phyloP scores from a whole-genome alignment of 345 rosid species.

The Eucalyptus shirleyi region DNA sequence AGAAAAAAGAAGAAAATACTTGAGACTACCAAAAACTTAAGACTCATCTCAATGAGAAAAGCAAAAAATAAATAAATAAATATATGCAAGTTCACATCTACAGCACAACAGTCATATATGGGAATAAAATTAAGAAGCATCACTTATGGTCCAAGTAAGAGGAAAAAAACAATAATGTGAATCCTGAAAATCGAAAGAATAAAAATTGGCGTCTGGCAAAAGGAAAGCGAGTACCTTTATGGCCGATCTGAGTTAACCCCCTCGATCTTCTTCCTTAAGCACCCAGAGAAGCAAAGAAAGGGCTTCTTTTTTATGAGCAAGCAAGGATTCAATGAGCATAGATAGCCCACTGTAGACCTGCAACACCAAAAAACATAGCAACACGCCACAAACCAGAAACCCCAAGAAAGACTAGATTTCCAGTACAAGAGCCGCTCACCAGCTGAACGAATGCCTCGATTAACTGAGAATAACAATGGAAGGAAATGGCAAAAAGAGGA shows the following conservation, averaged over 20 bases:
- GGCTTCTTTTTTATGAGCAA: slow-evolving; percentile 15
- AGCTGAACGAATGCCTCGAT: not conserved
- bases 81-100: not conserved
- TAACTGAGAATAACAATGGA: not conserved
- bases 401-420: not conserved
- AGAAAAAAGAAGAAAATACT: not conserved
- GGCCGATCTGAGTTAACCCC: slow-evolving; percentile 12
- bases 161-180: slow-evolving; percentile 17
- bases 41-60: not conserved
- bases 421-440: slow-evolving; percentile 19
- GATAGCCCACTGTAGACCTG: slow-evolving; percentile 30
- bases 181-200: not conserved
- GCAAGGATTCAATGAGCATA: slow-evolving; percentile 30
- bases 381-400: slow-evolving; percentile 9
- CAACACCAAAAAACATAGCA: slow-evolving; percentile 6
- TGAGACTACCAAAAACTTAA: not conserved
- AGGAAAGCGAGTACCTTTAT: slow-evolving; percentile 9
- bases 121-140: slow-evolving; percentile 30
- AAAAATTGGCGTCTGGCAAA: not conserved
- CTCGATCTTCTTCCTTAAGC: slow-evolving; percentile 51
- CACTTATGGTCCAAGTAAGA: slow-evolving; percentile 69
- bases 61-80: not conserved
- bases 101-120: not conserved
- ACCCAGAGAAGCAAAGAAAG: slow-evolving; percentile 28
- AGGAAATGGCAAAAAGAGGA: slow-evolving; percentile 13